phyloP scores from a whole-genome alignment of 805 yeast genomes.

The Metschnikowia continentalis region DNA sequence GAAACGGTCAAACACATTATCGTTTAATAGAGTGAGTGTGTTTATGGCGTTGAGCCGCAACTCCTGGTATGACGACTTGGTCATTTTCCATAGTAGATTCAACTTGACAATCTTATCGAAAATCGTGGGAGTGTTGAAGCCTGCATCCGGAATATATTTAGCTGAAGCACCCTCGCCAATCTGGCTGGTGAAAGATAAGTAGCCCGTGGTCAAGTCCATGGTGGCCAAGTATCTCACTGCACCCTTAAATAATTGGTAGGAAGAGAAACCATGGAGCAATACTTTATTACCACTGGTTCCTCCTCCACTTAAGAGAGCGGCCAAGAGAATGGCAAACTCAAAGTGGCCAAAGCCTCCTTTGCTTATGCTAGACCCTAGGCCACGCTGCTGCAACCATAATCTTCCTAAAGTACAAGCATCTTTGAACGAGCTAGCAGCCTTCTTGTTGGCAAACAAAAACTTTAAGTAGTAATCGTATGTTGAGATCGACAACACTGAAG shows the following conservation, averaged over 20 bases:
- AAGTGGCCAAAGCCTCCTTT: slow-evolving; percentile 89
- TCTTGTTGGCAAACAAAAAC: slow-evolving; percentile 69
- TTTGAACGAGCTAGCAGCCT: slow-evolving; percentile 72
- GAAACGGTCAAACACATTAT: slow-evolving; percentile 80
- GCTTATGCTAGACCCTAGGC: slow-evolving; percentile 58
- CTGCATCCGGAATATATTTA: slow-evolving; percentile 45
- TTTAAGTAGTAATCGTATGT: slow-evolving; percentile 67
- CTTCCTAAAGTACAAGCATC: slow-evolving; percentile 87
- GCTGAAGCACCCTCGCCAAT: slow-evolving; percentile 43
- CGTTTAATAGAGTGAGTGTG: slow-evolving; percentile 66
- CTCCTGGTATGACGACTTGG: slow-evolving; percentile 57
- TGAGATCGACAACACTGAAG: slow-evolving; percentile 68
- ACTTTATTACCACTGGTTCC: slow-evolving; percentile 72
- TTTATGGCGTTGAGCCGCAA: slow-evolving; percentile 64
- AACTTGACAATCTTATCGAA: slow-evolving; percentile 74
- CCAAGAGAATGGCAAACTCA: slow-evolving; percentile 79
- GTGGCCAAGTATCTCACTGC: slow-evolving; percentile 76
- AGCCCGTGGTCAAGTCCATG: slow-evolving; percentile 63
- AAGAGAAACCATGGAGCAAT: slow-evolving; percentile 80
- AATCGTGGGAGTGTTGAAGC: slow-evolving; percentile 70
- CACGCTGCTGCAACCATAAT: slow-evolving; percentile 87
- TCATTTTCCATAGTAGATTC: slow-evolving; percentile 79
- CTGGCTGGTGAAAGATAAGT: slow-evolving; percentile 60
- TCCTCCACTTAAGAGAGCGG: slow-evolving; percentile 81
- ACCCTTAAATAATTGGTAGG: slow-evolving; percentile 91